A percentile compares a stretch with the other conserved stretches of the same genome.
Evolutionary conservation across 179 eudicot genomes (phyloP).

Genomic region (Actinidia arguta): DNA sequence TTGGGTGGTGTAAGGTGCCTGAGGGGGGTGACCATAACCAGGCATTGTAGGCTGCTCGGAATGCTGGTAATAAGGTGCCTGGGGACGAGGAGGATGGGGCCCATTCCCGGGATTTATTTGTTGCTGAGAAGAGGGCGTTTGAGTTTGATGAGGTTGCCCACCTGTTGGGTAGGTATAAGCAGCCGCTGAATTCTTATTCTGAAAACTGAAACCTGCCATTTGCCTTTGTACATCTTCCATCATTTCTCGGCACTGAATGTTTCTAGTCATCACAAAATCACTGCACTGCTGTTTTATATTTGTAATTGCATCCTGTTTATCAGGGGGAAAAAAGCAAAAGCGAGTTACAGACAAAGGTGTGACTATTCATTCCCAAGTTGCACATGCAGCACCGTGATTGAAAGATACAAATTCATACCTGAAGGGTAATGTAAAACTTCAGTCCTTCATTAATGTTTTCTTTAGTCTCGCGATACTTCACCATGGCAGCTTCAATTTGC

Average conservation of each 20-base stretch:
- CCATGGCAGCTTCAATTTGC: constrained; percentile 96
- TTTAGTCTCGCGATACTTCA: constrained; percentile 87
- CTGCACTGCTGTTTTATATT: constrained; percentile 93
- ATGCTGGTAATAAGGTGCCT: constrained; percentile 47
- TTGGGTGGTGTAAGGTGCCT: constrained; percentile 40
- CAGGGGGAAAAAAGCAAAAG: not conserved
- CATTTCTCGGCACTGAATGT: constrained; percentile 97
- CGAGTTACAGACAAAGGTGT: not conserved
- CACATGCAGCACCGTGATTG: not conserved
- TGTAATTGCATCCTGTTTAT: constrained; percentile 88
- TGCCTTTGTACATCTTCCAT: constrained; percentile 88
- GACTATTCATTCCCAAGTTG: not conserved
- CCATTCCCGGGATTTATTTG: constrained; percentile 46
- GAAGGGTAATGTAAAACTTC: constrained; percentile 97
- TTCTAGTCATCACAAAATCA: constrained; percentile 95
- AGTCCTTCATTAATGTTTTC: constrained; percentile 94
- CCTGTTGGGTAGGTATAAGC: constrained; percentile 57
- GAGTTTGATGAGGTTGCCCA: constrained; percentile 64
- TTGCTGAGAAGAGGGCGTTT: constrained; percentile 62
- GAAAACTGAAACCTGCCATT: constrained; percentile 87
- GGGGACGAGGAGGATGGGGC: constrained; percentile 57
- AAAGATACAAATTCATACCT: constrained; percentile 46
- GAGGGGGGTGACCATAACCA: constrained; percentile 53
- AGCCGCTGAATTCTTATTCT: constrained; percentile 57
- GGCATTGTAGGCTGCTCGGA: constrained; percentile 61